These are phyloP conservation scores for Phaeosphaeria sp. DNA, from an alignment of 2,329 filamentous ascomycete genomes.

Conservation along the genomic window DNA sequence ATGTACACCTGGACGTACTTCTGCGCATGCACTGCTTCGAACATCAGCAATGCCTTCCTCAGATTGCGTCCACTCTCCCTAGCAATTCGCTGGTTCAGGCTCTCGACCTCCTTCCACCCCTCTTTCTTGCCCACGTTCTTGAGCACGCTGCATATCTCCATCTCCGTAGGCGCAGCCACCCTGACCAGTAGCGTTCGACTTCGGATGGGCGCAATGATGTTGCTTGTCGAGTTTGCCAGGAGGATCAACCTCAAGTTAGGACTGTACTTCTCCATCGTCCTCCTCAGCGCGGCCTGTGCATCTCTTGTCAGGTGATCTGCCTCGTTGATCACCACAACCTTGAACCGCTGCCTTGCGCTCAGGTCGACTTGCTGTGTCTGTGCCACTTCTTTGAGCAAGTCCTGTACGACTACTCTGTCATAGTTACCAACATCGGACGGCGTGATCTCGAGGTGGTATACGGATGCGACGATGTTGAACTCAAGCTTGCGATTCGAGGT, in stretches of 20 bases:
- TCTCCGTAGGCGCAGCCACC: conserved; percentile 86
- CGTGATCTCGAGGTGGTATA: conserved; percentile 98
- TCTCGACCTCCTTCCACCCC: conserved; percentile 78
- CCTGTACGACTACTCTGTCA: conserved; percentile 93
- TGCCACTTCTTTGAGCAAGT: conserved; percentile 94
- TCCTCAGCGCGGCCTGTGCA: conserved; percentile 89
- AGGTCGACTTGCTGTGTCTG: conserved; percentile 99
- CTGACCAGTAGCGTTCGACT: conserved; percentile 89
- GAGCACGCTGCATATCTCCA: conserved; percentile 82
- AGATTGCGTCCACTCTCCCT: conserved; percentile 90
- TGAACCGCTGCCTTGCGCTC: conserved; percentile 88
- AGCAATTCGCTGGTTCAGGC: conserved; percentile 83
- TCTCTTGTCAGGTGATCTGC: conserved; percentile 93
- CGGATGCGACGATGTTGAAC: conserved; percentile 97
- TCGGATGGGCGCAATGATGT: conserved; percentile 98
- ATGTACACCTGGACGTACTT: conserved; percentile 68
- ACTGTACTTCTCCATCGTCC: conserved; percentile 99
- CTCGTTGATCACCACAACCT: conserved; percentile 99
- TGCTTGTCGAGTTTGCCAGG: conserved; percentile 93
- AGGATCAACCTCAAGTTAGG: conserved; percentile 92
- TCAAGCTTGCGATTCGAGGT: conserved; percentile 96
- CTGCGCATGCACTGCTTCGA: conserved; percentile 94
- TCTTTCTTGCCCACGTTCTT: conserved; percentile 76
- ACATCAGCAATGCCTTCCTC: conserved; percentile 90
- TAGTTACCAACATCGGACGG: conserved; percentile 96